A percentile compares a stretch with the other conserved stretches of the same genome.
Conservation (phyloP, 2,329 filamentous ascomycete genomes). For the Coniella vitis region DNA sequence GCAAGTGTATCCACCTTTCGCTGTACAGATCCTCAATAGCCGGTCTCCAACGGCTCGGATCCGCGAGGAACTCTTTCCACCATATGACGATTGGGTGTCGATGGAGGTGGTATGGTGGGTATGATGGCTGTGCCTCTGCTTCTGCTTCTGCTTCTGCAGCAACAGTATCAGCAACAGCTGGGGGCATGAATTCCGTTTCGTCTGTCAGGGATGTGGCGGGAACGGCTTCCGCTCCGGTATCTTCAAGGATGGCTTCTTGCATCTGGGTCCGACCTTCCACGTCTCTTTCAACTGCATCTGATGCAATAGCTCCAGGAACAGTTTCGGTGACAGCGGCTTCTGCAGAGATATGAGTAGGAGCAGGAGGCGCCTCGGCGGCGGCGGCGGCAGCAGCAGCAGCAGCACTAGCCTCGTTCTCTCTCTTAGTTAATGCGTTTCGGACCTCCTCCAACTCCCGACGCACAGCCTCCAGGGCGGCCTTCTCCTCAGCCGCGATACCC, state of each 20-base stretch:
- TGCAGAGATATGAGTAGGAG: not conserved
- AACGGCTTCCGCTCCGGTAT: constrained; percentile 20
- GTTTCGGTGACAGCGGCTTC: no score
- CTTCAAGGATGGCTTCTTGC: constrained; percentile 23
- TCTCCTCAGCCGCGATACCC: constrained; percentile 75
- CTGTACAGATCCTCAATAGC: constrained; percentile 55
- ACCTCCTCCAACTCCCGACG: constrained; percentile 34
- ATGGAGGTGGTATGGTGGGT: no score
- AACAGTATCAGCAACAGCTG: no score
- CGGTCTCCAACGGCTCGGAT: constrained; percentile 41
- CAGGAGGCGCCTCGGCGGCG: not conserved
- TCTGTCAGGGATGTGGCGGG: constrained; percentile 3
- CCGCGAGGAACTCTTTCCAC: constrained; percentile 38
- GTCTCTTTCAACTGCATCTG: no score
- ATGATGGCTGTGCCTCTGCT: no score
- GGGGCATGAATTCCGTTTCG: constrained; percentile 11
- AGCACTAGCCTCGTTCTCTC: constrained; percentile 12
- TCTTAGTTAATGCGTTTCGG: constrained; percentile 22
- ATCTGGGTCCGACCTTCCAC: not conserved
- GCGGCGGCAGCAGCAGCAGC: constrained; percentile 11
- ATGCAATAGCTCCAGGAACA: no score
- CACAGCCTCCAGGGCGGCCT: constrained; percentile 47
- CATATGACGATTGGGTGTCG: constrained; percentile 14
- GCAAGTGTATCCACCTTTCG: constrained; percentile 54
- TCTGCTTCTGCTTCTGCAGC: constrained; percentile 4